These are phyloP conservation scores for barrel medic (Medicago truncatula) DNA, from an alignment of 306 rosid genomes.

Conservation along the genomic window MtrunA17r5.0-ANR NC_053047.1:9932501-9933000, in stretches of 20 bases:
- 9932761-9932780: constrained; percentile 77
- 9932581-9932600: constrained; percentile 53
- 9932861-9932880: constrained; percentile 18
- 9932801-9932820: constrained; percentile 71
- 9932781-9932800: constrained; percentile 74
- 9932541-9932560: constrained; percentile 14
- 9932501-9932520: constrained; percentile 42
- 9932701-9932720: constrained; percentile 83
- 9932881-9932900: constrained; percentile 36
- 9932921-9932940: constrained; percentile 38
- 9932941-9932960: constrained; percentile 38
- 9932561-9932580: constrained; percentile 43
- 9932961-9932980: constrained; percentile 52
- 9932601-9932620: constrained; percentile 56
- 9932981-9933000: constrained; percentile 24
- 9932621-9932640: constrained; percentile 69
- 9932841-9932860: constrained; percentile 42
- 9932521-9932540: too few species aligned
- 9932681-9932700: constrained; percentile 92
- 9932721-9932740: constrained; percentile 85
- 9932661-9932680: constrained; percentile 77
- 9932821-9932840: constrained; percentile 48
- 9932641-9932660: constrained; percentile 78
- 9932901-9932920: constrained; percentile 41
- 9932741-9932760: constrained; percentile 88